Evolutionary conservation across 495 filamentous ascomycete genomes (phyloP).

Genomic region (Viridothelium virens): DNA sequence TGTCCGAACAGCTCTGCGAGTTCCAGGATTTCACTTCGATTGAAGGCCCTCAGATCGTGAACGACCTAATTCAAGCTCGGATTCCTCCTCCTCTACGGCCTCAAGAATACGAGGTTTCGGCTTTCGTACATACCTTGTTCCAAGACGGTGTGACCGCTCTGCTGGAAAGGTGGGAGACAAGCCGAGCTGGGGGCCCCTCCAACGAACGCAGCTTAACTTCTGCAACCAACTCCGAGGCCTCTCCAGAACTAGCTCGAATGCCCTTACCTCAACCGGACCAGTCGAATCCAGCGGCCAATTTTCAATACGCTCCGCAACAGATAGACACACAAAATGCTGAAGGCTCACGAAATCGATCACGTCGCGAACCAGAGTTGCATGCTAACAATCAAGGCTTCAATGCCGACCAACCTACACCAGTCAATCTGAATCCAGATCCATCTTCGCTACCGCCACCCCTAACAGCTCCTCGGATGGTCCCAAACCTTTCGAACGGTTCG

Average conservation of each 20-base stretch:
- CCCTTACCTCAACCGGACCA: not conserved
- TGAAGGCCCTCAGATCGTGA: not conserved
- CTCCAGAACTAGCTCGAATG: constrained; percentile 4
- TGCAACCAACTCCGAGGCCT: constrained; percentile 2
- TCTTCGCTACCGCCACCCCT: not conserved
- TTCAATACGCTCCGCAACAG: not conserved
- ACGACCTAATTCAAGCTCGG: not conserved
- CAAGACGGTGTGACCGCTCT: not conserved
- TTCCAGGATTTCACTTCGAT: not conserved
- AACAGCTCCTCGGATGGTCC: not conserved
- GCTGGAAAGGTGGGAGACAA: not conserved
- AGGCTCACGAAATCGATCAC: not conserved
- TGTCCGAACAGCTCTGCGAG: constrained; percentile 2
- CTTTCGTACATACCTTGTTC: not conserved
- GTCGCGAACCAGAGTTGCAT: not conserved
- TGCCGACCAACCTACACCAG: not conserved
- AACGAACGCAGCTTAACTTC: not conserved
- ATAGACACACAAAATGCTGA: not conserved
- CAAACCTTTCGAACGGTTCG: constrained; percentile 4
- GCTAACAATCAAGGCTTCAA: not conserved
- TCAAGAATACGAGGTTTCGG: not conserved
- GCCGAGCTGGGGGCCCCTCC: not conserved
- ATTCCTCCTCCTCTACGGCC: not conserved
- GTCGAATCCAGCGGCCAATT: not conserved
- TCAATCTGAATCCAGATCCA: not conserved